Base-by-base conservation (phyloP, 2,329 filamentous ascomycete genomes). In the Aureobasidium sp. region DNA sequence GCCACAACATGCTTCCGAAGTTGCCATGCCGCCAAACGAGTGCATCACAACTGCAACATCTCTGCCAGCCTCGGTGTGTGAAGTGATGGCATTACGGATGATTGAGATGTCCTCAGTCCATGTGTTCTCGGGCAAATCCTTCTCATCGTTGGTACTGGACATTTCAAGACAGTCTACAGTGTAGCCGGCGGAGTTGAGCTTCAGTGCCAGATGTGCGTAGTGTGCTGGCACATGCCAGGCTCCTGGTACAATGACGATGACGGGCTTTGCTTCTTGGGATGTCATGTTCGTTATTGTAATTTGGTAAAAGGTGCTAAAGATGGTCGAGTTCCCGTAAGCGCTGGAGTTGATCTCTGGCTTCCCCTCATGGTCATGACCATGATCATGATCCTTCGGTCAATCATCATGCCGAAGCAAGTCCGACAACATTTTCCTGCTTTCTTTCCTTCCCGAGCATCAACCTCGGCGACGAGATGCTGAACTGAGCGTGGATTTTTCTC, bases 31-130 rank as follows among this genome's bases (percentile, higher is more conserved):
- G 36, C 68, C 71, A 54, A 70, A 70, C 3, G 67, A 69, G 62
- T 73, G 70, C 65, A 71, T 67, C 9, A 68, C 65, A 0, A 72
- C 51, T 21, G 70, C 55, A 6, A 71, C 66, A 36, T 69, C 67
- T 50, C 66, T 64, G 54, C 67, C 65, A 25, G 65, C 63, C 27
- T 68, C 62, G 29, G 65, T 64, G 42, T 68, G 66, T 57, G 59
- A 57, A 45, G 64, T 59, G 62, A 71, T 65, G 57, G 71, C 67
- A 36, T 64, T 62, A 10, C 50, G 39, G 27, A 62, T 63, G 10
- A 47, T 44, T 3, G 47, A 11, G 11, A 51, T 42, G 27, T 61
- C 49, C 27, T 37, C 48, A 9, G 32, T 41, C 39, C 48, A 61
- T 21, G 49, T 37, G 25, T 54, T 21, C 27, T 36, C 44, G 1